Base-by-base conservation (phyloP, 2,329 filamentous ascomycete genomes). In the Alternaria sp. region DNA sequence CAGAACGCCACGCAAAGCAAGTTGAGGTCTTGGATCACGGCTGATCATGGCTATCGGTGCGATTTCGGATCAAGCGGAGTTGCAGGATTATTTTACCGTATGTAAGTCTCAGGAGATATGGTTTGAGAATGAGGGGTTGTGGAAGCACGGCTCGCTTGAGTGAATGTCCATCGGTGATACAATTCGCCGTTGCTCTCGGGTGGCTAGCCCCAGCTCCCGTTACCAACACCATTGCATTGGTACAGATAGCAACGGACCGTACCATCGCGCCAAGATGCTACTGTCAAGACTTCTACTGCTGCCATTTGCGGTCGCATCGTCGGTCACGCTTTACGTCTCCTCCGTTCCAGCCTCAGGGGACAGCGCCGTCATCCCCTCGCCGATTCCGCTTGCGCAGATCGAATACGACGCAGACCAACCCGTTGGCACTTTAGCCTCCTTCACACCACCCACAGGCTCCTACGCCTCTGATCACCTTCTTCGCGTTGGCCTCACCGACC, bases 311-410 rank as follows among this genome's bases (percentile, higher is more conserved):
- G 63, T 79, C 69, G 76, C 81, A 36, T 79, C 77, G n/a, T 73
- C 76, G 15, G 71, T 79, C 17, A 79, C 77, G 11, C 67, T 79
- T 47, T 79, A 78, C 63, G 70, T 77, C 82, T 95, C 97, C 83
- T 94, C 96, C 44, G 87, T 99, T 69, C 89, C 93, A 67, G 91
- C 90, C 78, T 90, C 93, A 77, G 60, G 43, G 13, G 57, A 59
- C 21, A 96, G 68, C 25, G 70, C 74, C 55, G 64, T 74, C 36
- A 67, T 77, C 44, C 70, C 77, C 57, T 79, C 79, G 30, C 77
- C 82, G 19, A 73, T 78, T 45, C 76, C 78, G 28, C 78, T 83
- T 59, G 81, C 82, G 52, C 79, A 81, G 59, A 79, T 84, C 68
- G 75, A 81, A 62, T 83, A 81, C 73, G 79, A 79, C 54, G 63